Percentiles rank a stretch among this genome's conserved stretches.
phyloP scores from a whole-genome alignment of 371 early-diverging fungal genomes.

The Quaeritorhiza haematococci region DNA sequence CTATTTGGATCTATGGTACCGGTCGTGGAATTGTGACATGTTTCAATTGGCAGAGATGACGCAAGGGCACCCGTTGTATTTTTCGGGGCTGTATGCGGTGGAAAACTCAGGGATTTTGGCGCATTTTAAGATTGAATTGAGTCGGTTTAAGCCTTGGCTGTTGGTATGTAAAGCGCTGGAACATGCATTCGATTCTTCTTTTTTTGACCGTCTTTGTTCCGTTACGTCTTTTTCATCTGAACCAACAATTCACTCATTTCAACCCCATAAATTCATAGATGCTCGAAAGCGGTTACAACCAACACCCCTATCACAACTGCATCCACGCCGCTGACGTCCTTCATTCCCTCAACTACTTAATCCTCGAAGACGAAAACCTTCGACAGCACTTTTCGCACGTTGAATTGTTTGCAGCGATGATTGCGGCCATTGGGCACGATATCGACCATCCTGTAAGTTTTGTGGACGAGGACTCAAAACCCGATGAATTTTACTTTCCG shows the following conservation, averaged over 20 bases:
- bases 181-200: neutral
- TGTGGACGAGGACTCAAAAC: neutral
- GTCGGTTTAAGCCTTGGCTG: constrained; percentile 30
- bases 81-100: constrained; percentile 28
- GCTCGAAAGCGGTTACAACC: constrained; percentile 29
- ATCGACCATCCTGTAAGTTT: constrained; percentile 40
- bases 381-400: constrained; percentile 19
- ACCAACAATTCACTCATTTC: too few species aligned
- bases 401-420: constrained; percentile 34
- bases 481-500: too few species aligned
- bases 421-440: constrained; percentile 45
- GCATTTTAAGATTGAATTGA: constrained; percentile 15
- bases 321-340: constrained; percentile 32
- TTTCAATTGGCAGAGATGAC: constrained; percentile 32
- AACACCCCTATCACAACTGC: constrained; percentile 30
- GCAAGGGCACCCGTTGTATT: constrained; percentile 34
- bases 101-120: too few species aligned
- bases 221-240: neutral
- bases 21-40: constrained; percentile 24
- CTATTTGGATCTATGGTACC: constrained; percentile 34
- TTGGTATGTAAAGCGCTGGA: constrained; percentile 18
- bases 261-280: too few species aligned
- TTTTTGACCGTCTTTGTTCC: neutral
- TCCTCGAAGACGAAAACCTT: constrained; percentile 18
- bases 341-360: constrained; percentile 16